Base-by-base conservation (phyloP, 306 rosid species). In the Oemleria cerasiformis region DNA sequence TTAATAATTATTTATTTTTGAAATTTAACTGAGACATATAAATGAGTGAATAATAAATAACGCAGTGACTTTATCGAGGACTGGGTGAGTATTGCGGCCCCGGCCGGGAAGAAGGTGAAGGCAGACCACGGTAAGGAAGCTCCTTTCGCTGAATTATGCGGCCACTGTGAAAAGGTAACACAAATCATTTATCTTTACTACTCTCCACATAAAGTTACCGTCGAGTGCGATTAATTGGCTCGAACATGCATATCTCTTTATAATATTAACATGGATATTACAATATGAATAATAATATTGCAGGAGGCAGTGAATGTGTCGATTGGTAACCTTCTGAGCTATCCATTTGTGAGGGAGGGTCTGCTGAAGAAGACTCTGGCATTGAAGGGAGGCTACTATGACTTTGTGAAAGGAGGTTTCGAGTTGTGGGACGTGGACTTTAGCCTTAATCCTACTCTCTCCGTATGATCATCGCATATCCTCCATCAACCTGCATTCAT, bases 291-390 rank as follows among this genome's bases (percentile, higher is more conserved):
- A 8, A 30, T 16, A 55, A 6, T 3, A 56, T 13, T 83, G 79
- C 97, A 94, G 98, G 98, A 94, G 78, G 91, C 97, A 3, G 98
- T 94, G 87, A 89, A 84, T 73, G 78, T 62, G 38, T 91, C 97
- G 1, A 86, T 94, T 56, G 98, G 95, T 70, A 89, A 91, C 84
- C 80, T 94, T 75, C 83, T 94, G n/a, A 89, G 90, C 64, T 91
- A 94, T 65, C 98, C 97, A 65, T 94, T 87, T 87, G 98, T 94
- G 4, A 87, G 98, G 79, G 96, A 91, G 1, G 97, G 95, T 1
- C 79, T 94, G 84, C 88, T 85, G 87, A 94, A 94, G 78, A 85
- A 85, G 16, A 91, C 97, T 23, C 84, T 94, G 41, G 84, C 81
- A 74, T 70, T 94, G 44, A 89, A 89, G 80, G 98, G 98, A 19